These are phyloP conservation scores for Tricholoma sp. DNA, from an alignment of 768 basidiomycete genomes.

Conservation along the genomic window DNA sequence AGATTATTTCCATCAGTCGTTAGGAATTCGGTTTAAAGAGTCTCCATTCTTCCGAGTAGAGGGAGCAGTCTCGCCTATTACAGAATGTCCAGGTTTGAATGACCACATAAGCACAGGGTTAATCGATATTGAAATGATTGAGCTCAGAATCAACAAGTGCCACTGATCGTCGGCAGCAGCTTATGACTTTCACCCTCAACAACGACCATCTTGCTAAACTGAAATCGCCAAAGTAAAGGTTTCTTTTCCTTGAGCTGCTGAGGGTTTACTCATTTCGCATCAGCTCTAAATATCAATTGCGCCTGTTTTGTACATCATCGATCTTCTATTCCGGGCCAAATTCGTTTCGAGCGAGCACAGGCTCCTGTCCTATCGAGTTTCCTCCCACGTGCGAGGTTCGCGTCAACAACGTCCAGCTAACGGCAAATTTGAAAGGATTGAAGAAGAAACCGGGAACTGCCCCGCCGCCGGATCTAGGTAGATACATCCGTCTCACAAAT, in stretches of 20 bases:
- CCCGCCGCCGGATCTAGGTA: constrained; percentile 72
- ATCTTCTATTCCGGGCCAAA: constrained; percentile 54
- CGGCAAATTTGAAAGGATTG: constrained; percentile 80
- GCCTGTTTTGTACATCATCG: constrained; percentile 86
- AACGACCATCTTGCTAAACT: constrained; percentile 62
- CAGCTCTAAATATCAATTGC: constrained; percentile 73
- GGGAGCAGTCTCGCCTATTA: constrained; percentile 56
- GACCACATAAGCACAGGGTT: not conserved
- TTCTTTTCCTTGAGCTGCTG: constrained; percentile 2
- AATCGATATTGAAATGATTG: constrained; percentile 1
- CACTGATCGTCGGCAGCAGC: constrained; percentile 70
- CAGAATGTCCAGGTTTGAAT: constrained; percentile 73
- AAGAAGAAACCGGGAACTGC: constrained; percentile 96
- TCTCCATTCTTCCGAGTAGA: constrained; percentile 76
- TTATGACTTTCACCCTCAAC: constrained; percentile 58
- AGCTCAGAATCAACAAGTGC: constrained; percentile 66
- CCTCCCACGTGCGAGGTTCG: constrained; percentile 90
- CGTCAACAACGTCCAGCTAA: constrained; percentile 65
- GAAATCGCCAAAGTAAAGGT: constrained; percentile 45
- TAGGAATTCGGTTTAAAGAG: constrained; percentile 71
- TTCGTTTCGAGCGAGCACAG: constrained; percentile 46
- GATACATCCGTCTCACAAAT: constrained; percentile 34
- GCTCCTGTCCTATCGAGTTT: constrained; percentile 81
- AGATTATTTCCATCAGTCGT: constrained; percentile 9
- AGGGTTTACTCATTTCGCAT: constrained; percentile 4